phyloP scores from a whole-genome alignment of 2,329 filamentous ascomycete species.

The Kalaharituber pfeilii region DNA sequence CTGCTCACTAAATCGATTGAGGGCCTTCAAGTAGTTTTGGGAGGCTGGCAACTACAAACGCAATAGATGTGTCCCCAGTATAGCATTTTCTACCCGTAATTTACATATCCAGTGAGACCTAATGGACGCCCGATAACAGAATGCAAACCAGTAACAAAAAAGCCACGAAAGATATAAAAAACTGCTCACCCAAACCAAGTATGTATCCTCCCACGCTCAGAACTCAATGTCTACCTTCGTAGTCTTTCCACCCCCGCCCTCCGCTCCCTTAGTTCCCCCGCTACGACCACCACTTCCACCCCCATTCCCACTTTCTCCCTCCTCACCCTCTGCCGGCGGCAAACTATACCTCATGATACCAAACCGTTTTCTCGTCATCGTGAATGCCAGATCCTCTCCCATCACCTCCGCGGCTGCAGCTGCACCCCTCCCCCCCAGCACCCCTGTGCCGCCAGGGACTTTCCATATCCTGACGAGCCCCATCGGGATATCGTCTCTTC shows the following conservation, averaged over 20 bases:
- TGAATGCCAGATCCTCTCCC: constrained; percentile 80
- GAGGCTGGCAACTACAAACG: too few species aligned
- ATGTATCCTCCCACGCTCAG: constrained; percentile 25
- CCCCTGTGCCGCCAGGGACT: constrained; percentile 37
- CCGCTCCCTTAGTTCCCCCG: constrained; percentile 29
- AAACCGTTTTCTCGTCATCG: constrained; percentile 64
- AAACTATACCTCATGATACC: constrained; percentile 77
- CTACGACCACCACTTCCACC: constrained; percentile 27
- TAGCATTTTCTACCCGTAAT: too few species aligned
- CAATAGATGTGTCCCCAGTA: too few species aligned
- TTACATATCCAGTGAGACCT: too few species aligned
- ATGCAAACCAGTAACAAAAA: too few species aligned
- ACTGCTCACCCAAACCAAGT: not conserved
- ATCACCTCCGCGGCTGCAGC: constrained; percentile 37
- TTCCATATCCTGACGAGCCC: constrained; percentile 71
- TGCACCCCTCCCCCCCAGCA: constrained; percentile 66
- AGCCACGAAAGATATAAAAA: too few species aligned
- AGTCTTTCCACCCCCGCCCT: constrained; percentile 31
- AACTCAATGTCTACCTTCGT: constrained; percentile 61
- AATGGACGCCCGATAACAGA: too few species aligned
- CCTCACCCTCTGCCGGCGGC: constrained; percentile 65
- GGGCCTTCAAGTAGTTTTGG: too few species aligned
- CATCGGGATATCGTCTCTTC: constrained; percentile 57
- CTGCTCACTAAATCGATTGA: too few species aligned
- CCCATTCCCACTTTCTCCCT: constrained; percentile 26